Evolutionary conservation across 768 basidiomycete genomes (phyloP), one percentile per base, ranked within the genome.

Genomic region (Infundibulicybe gibba): DNA sequence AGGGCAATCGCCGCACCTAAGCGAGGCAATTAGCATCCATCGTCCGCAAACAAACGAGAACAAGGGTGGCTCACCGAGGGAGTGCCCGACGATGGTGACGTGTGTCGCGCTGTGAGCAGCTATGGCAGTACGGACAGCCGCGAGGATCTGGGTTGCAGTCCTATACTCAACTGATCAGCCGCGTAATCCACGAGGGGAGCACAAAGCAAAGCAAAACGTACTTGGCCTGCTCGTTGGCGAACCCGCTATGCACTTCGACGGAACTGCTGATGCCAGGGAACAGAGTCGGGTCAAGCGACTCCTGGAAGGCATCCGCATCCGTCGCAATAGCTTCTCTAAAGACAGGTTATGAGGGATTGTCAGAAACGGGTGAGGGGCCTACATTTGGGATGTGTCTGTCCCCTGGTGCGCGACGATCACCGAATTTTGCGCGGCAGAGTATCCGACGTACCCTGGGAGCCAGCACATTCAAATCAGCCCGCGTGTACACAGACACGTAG

Each of bases 1-100:
- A 84, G 66, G 4, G 79, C 64, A 43, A 83, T 60, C 1, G 80
- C 80, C 31, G 70, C 81, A 40, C 80, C 77, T 66, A 15, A 3
- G 8, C 25, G 25, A 25, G 8, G 8, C 25, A n/a, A 25, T 25
- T 25, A 25, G 25, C 25, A 8, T 25, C 8, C 25, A 25, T 8
- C 25, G 8, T 25, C 3, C 8, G 25, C 8, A 25, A 25, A 25
- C 33, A 43, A 39, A 41, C 6, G 30, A 32, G 19, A 8, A n/a
- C 31, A 38, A 15, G 14, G 34, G 19, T 20, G 15, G 30, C 49
- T 3, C 47, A 66, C 70, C 71, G 1, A 79, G 64, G 40, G 72
- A 73, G 47, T 77, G 76, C 1, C 79, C 76, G 38, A 76, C 70
- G 37, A 73, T 57, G 2, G 74, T 68, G 21, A 80, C 70, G 5